Conservation (phyloP, 2,329 filamentous ascomycete genomes). For the Neoarthrinium moseri region DNA sequence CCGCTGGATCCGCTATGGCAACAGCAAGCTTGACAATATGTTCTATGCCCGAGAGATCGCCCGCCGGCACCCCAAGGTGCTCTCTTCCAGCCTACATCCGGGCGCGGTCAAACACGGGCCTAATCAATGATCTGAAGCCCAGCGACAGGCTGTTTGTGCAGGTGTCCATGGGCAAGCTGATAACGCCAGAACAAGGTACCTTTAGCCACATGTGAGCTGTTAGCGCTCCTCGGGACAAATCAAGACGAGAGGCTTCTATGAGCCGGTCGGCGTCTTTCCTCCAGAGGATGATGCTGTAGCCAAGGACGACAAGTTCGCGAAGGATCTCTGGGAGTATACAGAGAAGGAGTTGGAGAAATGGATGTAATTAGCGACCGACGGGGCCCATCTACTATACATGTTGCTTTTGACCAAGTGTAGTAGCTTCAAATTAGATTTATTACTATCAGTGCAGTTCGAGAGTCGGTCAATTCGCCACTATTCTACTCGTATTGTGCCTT, state of each 20-base stretch:
- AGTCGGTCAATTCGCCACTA: no score
- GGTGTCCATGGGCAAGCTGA: slow-evolving; percentile 14
- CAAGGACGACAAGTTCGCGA: slow-evolving; percentile 20
- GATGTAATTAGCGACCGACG: no score
- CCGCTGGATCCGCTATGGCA: slow-evolving; percentile 34
- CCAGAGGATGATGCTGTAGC: slow-evolving; percentile 14
- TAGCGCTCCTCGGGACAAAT: slow-evolving; percentile 22
- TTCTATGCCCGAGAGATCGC: slow-evolving; percentile 40
- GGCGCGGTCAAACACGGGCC: slow-evolving; percentile 36
- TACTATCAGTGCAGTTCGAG: no score
- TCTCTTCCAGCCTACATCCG: slow-evolving; percentile 36
- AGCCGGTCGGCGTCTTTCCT: slow-evolving; percentile 25
- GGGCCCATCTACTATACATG: no score
- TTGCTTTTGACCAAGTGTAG: no score
- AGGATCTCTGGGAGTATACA: slow-evolving; percentile 28
- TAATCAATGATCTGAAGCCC: slow-evolving; percentile 18
- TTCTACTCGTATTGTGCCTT: no score
- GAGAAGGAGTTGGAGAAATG: slow-evolving; percentile 23
- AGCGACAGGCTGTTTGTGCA: slow-evolving; percentile 11
- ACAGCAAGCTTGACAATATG: slow-evolving; percentile 36
- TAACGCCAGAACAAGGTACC: background rate
- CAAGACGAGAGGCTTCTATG: slow-evolving; percentile 32
- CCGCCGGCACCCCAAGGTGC: slow-evolving; percentile 33
- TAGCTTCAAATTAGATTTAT: no score
- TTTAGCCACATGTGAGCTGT: slow-evolving; percentile 36